Conservation (phyloP, 306 rosid species). For the Pyrus bretschneideri region DNA sequence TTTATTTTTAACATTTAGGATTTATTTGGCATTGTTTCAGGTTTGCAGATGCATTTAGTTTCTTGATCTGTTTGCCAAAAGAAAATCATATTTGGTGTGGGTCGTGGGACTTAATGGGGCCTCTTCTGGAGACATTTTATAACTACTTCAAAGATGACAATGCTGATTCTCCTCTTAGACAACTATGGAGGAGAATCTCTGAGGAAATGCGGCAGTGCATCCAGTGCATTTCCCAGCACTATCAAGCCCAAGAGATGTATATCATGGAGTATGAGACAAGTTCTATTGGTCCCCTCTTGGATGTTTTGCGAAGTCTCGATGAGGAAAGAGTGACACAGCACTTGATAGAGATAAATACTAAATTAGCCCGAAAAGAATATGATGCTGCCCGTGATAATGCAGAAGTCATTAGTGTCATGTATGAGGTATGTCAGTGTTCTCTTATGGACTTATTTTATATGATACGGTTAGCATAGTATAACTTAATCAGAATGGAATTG, state of each 20-base stretch:
- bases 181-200: slow-evolving; percentile 76
- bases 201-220: slow-evolving; percentile 60
- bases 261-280: slow-evolving; percentile 57
- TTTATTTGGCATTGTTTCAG: slow-evolving; percentile 27
- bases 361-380: slow-evolving; percentile 43
- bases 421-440: slow-evolving; percentile 46
- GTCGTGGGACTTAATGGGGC: slow-evolving; percentile 83
- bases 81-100: slow-evolving; percentile 92
- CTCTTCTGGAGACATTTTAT: slow-evolving; percentile 89
- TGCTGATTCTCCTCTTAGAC: slow-evolving; percentile 72
- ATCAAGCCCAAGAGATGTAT: slow-evolving; percentile 79
- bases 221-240: slow-evolving; percentile 83
- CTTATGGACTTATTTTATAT: neutral
- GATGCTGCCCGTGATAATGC: slow-evolving; percentile 57
- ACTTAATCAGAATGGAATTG: neutral
- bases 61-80: slow-evolving; percentile 54
- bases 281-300: slow-evolving; percentile 80
- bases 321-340: slow-evolving; percentile 68
- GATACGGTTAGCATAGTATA: neutral
- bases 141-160: slow-evolving; percentile 71
- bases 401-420: slow-evolving; percentile 73
- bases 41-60: slow-evolving; percentile 78
- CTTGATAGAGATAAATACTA: slow-evolving; percentile 56
- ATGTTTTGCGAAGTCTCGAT: slow-evolving; percentile 70
- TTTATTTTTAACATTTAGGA: neutral